Evolutionary conservation across 768 basidiomycete species (phyloP), one percentile per base, ranked within the genome.

Genomic region (Trametes cinnabarina): DNA sequence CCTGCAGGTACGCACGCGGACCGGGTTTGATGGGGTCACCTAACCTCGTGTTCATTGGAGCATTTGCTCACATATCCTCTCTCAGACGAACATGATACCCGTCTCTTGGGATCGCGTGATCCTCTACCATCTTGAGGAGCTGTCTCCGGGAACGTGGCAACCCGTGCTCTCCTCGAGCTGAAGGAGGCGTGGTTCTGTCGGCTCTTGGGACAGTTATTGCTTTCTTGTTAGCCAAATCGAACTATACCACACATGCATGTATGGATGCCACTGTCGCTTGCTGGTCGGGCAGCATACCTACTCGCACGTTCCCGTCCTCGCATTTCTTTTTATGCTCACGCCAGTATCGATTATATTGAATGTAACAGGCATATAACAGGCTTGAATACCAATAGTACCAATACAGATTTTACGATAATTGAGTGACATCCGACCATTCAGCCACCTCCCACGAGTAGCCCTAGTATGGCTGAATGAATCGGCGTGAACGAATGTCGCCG

Each of bases 101-200:
- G 79, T 88, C 59, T 77, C 80, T 19, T 85, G 83, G 83, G 82
- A 87, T 69, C 80, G 82, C 53, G 82, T 90, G 35, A 78, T 84
- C 55, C 77, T 90, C 47, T 85, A 87, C 68, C 82, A 87, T 63
- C 74, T 90, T 60, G 88, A 90, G 71, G 88, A 89, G 70, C 72
- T 84, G 23, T 72, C 82, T 0, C 77, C 81, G 60, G 88, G 88
- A 57, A 80, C 82, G 51, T 90, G 88, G 88, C 85, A 87, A 68
- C 87, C 87, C 41, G 86, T 87, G 63, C 71, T 78, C 66, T 74
- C 71, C 32, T 65, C 65, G 12, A 65, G 66, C 61, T 69, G 63
- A 67, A 57, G 20, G 51, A 19, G 15, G 30, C 37, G 7, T 32
- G 4, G 19, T 26, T 23, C 2, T 30, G 7, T 1, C 15, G 17